Conservation (phyloP, 495 filamentous ascomycete species). For the Copromyces sp. region DNA sequence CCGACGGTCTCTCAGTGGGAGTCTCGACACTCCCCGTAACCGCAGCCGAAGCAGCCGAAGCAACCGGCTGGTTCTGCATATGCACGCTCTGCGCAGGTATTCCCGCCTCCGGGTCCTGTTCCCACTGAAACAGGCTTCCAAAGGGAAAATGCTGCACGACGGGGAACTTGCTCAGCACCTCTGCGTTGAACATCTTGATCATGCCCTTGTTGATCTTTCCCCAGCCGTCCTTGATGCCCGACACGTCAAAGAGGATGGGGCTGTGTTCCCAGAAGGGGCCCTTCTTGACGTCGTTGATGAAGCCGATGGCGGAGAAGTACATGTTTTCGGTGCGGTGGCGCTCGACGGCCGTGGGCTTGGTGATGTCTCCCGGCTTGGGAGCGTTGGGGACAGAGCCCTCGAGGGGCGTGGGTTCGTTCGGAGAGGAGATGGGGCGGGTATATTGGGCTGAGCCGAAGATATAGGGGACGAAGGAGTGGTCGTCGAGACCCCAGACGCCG, state of each 20-base stretch:
- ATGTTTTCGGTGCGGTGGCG: constrained; percentile 63
- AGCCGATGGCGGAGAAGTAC: constrained; percentile 97
- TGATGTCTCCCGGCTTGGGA: constrained; percentile 59
- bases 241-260: constrained; percentile 90
- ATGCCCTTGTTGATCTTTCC: constrained; percentile 99
- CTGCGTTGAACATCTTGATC: constrained; percentile 94
- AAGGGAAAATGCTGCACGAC: constrained; percentile 98
- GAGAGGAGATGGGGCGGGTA: constrained; percentile 57
- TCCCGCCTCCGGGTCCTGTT: constrained; percentile 54
- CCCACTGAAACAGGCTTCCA: constrained; percentile 78
- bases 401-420: constrained; percentile 49
- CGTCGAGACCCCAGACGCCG: constrained; percentile 93
- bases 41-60: constrained; percentile 8
- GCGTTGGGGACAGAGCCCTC: constrained; percentile 67
- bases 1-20: neutral
- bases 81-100: constrained; percentile 41
- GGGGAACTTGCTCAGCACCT: constrained; percentile 87
- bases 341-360: constrained; percentile 55
- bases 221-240: constrained; percentile 83
- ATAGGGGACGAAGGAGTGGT: constrained; percentile 95
- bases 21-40: constrained; percentile 3
- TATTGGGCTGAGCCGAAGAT: constrained; percentile 90
- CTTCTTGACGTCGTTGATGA: constrained; percentile 96
- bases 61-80: constrained; percentile 45
- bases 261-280: constrained; percentile 99